A percentile compares a stretch with the other conserved stretches of the same genome.
phyloP scores from a whole-genome alignment of 1,284 basidiomycete genomes.

The Acaromyces ingoldii region DNA sequence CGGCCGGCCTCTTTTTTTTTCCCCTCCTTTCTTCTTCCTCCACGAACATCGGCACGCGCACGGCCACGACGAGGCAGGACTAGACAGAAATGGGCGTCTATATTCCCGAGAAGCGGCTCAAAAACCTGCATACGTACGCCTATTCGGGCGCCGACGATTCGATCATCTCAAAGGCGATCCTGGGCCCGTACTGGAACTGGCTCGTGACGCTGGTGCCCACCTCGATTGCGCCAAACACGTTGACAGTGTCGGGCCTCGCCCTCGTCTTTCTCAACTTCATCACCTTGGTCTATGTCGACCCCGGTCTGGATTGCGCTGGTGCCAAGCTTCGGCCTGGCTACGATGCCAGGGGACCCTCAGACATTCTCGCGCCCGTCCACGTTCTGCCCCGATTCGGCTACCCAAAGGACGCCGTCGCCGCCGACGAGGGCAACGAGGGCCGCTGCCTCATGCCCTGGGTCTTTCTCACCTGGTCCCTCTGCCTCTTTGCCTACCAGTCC shows the following conservation, averaged over 20 bases:
- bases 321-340: conserved; percentile 1
- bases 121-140: conserved; percentile 58
- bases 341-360: conserved; percentile 1
- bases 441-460: conserved; percentile 33
- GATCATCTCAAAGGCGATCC: conserved; percentile 66
- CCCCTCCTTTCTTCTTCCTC: no score
- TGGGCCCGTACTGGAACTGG: conserved; percentile 91
- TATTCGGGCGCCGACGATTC: conserved; percentile 59
- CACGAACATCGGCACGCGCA: no score
- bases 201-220: conserved; percentile 85
- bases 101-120: conserved; percentile 54
- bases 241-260: conserved; percentile 63
- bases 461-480: conserved; percentile 57
- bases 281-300: conserved; percentile 60
- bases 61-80: no score
- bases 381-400: conserved; percentile 5
- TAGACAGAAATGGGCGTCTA: conserved; percentile 50
- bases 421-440: not conserved
- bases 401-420: not conserved
- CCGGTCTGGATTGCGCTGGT: conserved; percentile 21
- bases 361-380: conserved; percentile 4
- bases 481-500: conserved; percentile 87
- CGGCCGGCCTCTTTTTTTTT: no score
- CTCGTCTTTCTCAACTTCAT: conserved; percentile 80
- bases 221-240: conserved; percentile 76